Percentiles rank a stretch among this genome's conserved stretches.
phyloP scores from a whole-genome alignment of 805 yeast genomes.

The Aciculoconidium aculeatum region DNA sequence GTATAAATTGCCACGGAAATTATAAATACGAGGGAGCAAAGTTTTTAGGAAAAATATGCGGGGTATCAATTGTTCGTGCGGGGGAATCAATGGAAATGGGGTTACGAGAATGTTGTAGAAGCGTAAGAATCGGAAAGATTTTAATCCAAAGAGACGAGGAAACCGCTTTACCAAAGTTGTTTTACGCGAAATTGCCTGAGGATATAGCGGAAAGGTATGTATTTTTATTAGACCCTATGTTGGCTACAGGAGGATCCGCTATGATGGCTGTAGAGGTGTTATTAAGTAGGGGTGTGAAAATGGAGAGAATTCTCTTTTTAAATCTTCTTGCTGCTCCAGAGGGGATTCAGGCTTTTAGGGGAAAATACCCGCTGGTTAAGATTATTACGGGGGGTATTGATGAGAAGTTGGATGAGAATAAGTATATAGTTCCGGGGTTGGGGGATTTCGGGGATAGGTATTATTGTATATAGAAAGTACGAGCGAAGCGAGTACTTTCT shows the following conservation, averaged over 20 bases:
- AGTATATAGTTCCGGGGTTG: constrained; percentile 87
- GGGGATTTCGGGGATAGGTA: constrained; percentile 99
- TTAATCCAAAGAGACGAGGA: constrained; percentile 97
- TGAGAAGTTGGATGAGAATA: constrained; percentile 75
- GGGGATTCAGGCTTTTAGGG: constrained; percentile 76
- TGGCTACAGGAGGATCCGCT: constrained; percentile 99
- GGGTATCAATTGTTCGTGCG: constrained; percentile 96
- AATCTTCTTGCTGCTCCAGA: constrained; percentile 93
- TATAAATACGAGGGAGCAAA: constrained; percentile 67
- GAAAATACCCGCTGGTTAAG: constrained; percentile 74
- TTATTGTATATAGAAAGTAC: constrained; percentile 75
- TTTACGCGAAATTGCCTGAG: constrained; percentile 89
- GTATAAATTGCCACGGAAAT: constrained; percentile 74
- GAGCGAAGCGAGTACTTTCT: no score
- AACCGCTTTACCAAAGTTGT: constrained; percentile 87
- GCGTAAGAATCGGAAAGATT: constrained; percentile 94
- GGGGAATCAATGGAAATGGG: constrained; percentile 99
- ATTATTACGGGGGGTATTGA: constrained; percentile 95
- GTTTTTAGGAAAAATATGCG: constrained; percentile 91
- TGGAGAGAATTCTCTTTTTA: constrained; percentile 81
- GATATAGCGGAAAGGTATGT: constrained; percentile 88
- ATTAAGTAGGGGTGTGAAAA: constrained; percentile 77
- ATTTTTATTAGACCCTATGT: constrained; percentile 90
- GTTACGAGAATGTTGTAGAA: constrained; percentile 91
- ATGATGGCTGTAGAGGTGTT: constrained; percentile 94